Conservation (phyloP, 2,329 filamentous ascomycete genomes). For the Leptographium flavum region DNA sequence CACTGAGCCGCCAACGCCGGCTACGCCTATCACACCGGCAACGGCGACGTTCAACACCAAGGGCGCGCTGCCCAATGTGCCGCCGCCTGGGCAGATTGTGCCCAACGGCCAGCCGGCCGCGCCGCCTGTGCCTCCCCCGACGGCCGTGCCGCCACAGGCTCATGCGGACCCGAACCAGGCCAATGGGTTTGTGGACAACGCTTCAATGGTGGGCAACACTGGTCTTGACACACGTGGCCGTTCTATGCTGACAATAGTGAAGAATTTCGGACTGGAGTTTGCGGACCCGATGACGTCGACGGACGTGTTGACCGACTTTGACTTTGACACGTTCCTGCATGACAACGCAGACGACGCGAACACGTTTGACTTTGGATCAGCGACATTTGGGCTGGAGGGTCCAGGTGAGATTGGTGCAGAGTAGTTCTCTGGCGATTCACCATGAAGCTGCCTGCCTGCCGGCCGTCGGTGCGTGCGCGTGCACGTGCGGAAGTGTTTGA, state of each 20-base stretch:
- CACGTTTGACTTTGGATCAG: slow-evolving; percentile 39
- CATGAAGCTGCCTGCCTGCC: background rate
- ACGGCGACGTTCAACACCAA: slow-evolving; percentile 34
- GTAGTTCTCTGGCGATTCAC: background rate
- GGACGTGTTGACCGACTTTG: slow-evolving; percentile 52
- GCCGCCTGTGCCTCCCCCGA: slow-evolving; percentile 26
- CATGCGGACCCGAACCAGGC: slow-evolving; percentile 34
- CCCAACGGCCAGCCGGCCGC: slow-evolving; percentile 30
- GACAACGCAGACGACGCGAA: slow-evolving; percentile 33
- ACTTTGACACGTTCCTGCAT: slow-evolving; percentile 55
- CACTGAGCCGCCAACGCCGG: slow-evolving; percentile 44
- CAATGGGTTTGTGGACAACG: slow-evolving; percentile 26
- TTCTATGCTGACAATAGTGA: slow-evolving; percentile 8
- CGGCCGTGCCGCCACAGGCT: slow-evolving; percentile 28
- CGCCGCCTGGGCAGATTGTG: slow-evolving; percentile 16
- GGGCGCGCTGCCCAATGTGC: slow-evolving; percentile 23
- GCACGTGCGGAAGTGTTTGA: no score
- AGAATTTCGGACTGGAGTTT: slow-evolving; percentile 40
- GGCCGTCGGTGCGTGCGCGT: background rate
- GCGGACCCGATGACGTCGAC: slow-evolving; percentile 36
- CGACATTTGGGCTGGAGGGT: slow-evolving; percentile 39
- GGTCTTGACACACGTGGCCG: background rate
- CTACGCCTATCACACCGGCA: slow-evolving; percentile 49
- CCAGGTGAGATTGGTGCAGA: slow-evolving; percentile 30
- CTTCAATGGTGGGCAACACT: slow-evolving; percentile 20